Percentiles rank a stretch among this genome's conserved stretches.
Evolutionary conservation across 2,329 filamentous ascomycete genomes (phyloP).

Genomic region (Raffaelea deltoideospora): DNA sequence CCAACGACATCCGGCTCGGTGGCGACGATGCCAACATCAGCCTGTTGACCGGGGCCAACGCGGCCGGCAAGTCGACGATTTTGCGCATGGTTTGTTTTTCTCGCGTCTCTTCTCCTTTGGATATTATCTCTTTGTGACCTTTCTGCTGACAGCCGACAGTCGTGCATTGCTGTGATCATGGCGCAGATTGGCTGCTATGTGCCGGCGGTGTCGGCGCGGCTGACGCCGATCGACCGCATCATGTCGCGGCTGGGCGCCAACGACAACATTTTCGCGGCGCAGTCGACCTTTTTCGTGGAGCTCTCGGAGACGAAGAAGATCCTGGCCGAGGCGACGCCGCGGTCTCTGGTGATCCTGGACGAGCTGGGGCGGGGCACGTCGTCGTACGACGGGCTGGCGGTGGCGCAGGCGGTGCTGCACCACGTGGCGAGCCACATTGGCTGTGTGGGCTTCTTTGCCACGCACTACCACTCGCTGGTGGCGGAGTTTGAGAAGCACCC

Average conservation of each 20-base stretch:
- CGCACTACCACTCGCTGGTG: constrained; percentile 89
- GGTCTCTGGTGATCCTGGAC: constrained; percentile 90
- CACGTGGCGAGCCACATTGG: constrained; percentile 88
- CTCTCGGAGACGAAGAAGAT: constrained; percentile 98
- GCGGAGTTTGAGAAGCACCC: constrained; percentile 83
- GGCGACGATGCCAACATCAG: constrained; percentile 72
- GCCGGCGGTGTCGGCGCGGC: constrained; percentile 62
- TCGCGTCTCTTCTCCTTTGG: constrained; percentile 1
- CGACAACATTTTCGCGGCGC: constrained; percentile 96
- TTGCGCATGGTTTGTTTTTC: constrained; percentile 62
- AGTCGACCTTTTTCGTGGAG: constrained; percentile 97
- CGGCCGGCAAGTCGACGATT: constrained; percentile 92
- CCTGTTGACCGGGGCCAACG: constrained; percentile 87
- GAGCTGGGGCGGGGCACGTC: constrained; percentile 90
- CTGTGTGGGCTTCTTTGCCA: constrained; percentile 91
- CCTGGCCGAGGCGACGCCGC: constrained; percentile 78
- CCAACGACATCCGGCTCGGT: constrained; percentile 81
- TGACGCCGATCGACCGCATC: constrained; percentile 90
- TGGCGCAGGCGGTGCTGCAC: constrained; percentile 93
- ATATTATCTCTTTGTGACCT: background rate
- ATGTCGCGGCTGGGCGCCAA: constrained; percentile 97
- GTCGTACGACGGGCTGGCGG: constrained; percentile 91
- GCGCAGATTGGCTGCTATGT: constrained; percentile 92
- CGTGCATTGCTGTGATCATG: constrained; percentile 92
- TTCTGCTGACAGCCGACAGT: constrained; percentile 33